Conservation (phyloP, 257 asterid genomes). For the Avicennia marina region DNA sequence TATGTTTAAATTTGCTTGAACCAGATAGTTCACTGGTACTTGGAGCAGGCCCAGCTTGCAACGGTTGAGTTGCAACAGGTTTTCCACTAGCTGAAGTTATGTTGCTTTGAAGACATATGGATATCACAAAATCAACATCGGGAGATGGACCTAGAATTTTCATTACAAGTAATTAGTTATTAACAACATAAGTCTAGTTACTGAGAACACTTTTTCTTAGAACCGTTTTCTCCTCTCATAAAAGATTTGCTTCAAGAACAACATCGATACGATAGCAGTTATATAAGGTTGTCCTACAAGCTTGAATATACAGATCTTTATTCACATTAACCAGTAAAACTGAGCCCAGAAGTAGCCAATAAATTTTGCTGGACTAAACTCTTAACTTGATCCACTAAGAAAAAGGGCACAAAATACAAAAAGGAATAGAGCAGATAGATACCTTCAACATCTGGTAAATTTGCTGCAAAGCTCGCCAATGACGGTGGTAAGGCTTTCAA, state of each 20-base stretch:
- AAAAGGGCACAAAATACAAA: not conserved
- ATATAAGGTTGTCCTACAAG: no score
- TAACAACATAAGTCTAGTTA: no score
- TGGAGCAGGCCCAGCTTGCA: conserved; percentile 46
- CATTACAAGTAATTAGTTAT: conserved; percentile 13
- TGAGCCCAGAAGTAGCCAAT: no score
- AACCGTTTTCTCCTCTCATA: no score
- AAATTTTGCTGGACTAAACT: no score
- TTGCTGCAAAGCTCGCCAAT: conserved; percentile 54
- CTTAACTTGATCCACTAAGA: no score
- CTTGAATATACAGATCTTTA: no score
- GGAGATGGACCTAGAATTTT: conserved; percentile 76
- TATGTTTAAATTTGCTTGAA: conserved; percentile 47
- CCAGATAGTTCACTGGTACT: conserved; percentile 65
- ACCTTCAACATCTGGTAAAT: conserved; percentile 89
- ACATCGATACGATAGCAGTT: no score
- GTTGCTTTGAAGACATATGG: conserved; percentile 89
- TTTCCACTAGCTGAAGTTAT: conserved; percentile 41
- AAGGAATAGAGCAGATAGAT: conserved; percentile 1
- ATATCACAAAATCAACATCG: conserved; percentile 79
- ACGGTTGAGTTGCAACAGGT: conserved; percentile 35
- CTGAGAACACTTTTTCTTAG: no score
- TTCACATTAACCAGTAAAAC: no score
- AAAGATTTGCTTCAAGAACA: no score
- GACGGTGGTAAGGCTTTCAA: conserved; percentile 69